Evolutionary conservation across 352 stramenopile species (phyloP), one percentile per base, ranked within the genome.

Genomic region (Globisporangium perplexum): DNA sequence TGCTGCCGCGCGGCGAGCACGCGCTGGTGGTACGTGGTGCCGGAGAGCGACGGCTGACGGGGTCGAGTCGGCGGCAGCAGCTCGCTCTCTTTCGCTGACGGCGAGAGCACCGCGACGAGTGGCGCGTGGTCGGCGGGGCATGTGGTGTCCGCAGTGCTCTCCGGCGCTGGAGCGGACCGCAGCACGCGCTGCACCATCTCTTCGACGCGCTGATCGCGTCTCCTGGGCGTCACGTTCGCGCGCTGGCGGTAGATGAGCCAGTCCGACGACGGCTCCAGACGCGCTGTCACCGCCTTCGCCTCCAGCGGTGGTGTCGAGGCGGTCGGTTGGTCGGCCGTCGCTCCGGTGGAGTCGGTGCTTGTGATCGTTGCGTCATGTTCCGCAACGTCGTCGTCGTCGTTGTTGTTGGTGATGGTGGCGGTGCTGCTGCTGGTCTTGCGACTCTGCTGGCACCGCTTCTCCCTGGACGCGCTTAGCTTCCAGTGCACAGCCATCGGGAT

Each of bases 181-280:
- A 77, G 39, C 0, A 68, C 60, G 12, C 65, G 57, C 12, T 66
- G 30, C 10, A 88, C 56, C 52, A 83, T 60, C 33, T 77, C 67
- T n/a, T 86, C 65, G 15, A 76, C 58, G 24, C 77, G 68, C 7
- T 65, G 44, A 38, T 79, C 63, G 35, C 71, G 68, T n/a, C 77
- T 64, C 28, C 68, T 63, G 14, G 66, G 61, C 8, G 62, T 77
- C 38, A 60, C 56, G 26, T 79, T 80, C 12, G 55, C 28, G 15
- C 71, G 77, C 46, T 75, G 63, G 18, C 74, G 72, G 47, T 85
- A 74, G 49, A 88, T 77, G 23, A 88, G 58, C 77, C 77, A 88
- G 36, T 88, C 71, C 15, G 67, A 66, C 14, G 77, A 77, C 1
- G 65, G 63, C 4, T 53, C 55, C 17, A 86, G 44, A 3, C 66